A percentile compares a stretch with the other conserved stretches of the same genome.
These are phyloP conservation scores for Colletotrichum orchidophilum DNA, from an alignment of 2,329 filamentous ascomycete genomes.

Conservation along the genomic window DNA sequence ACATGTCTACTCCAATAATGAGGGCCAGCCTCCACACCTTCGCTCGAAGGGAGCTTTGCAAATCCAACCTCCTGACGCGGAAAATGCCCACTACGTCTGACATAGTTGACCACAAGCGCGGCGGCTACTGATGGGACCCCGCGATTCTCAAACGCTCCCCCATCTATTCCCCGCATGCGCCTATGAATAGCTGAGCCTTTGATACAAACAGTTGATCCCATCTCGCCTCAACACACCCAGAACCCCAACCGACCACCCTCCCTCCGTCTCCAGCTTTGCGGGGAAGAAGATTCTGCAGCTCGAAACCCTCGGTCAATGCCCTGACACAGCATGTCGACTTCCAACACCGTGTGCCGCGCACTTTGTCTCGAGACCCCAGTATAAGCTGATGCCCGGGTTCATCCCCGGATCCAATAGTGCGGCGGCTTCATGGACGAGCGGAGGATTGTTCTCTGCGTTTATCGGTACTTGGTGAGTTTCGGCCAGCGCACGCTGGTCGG, in stretches of 20 bases:
- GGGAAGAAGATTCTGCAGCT: constrained; percentile 24
- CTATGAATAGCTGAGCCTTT: constrained; percentile 17
- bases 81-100: constrained; percentile 7
- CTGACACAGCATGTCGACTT: neutral
- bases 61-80: constrained; percentile 11
- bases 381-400: constrained; percentile 9
- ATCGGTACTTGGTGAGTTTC: neutral
- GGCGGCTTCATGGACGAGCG: constrained; percentile 29
- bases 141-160: constrained; percentile 28
- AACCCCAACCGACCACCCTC: constrained; percentile 1
- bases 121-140: constrained; percentile 17
- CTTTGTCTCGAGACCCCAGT: neutral
- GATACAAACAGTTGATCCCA: constrained; percentile 15
- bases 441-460: constrained; percentile 4
- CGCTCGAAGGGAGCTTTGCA: constrained; percentile 32
- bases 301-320: constrained; percentile 6
- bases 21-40: constrained; percentile 25
- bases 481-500: neutral
- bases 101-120: constrained; percentile 12
- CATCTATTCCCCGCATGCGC: constrained; percentile 19
- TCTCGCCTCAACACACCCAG: neutral
- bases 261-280: constrained; percentile 5
- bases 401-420: constrained; percentile 17
- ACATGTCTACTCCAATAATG: constrained; percentile 6
- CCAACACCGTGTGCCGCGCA: neutral